A percentile compares a stretch with the other conserved stretches of the same genome.
Conservation (phyloP, 441 rosid species). For the Eugenia klotzschiana region DNA sequence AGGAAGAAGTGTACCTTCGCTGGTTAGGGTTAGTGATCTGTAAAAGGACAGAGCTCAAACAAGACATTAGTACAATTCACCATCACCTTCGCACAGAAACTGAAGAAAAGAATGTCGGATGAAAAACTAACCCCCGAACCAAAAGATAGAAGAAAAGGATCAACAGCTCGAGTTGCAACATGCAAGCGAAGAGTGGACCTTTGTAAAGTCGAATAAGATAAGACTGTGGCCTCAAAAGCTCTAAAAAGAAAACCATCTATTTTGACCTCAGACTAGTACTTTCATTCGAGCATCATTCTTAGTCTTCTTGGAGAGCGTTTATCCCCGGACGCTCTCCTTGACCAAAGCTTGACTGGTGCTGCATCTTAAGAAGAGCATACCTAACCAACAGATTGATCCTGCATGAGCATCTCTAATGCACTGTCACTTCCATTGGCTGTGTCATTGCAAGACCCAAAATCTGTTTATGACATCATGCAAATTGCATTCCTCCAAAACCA, state of each 20-base stretch:
- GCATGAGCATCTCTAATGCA: not conserved
- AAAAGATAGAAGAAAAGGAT: not conserved
- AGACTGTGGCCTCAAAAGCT: not conserved
- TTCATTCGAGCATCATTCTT: not conserved
- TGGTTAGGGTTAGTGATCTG: not conserved
- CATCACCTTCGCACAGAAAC: not conserved
- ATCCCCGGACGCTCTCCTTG: not conserved
- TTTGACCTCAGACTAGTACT: not conserved
- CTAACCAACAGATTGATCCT: not conserved
- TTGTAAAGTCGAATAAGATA: not conserved
- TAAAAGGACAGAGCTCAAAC: not conserved
- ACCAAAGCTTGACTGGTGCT: not conserved
- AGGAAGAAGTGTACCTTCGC: rapidly evolving
- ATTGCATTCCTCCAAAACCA: not conserved
- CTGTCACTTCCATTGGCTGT: not conserved
- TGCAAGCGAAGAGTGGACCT: not conserved
- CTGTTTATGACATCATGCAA: not conserved
- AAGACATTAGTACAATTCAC: not conserved
- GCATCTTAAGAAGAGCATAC: not conserved
- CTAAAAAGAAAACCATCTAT: not conserved
- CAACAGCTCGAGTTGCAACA: not conserved
- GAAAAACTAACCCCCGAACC: not conserved
- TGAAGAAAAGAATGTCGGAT: not conserved
- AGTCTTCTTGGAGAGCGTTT: not conserved
- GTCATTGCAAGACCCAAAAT: not conserved